These are phyloP conservation scores for Pythium volutum DNA, from an alignment of 352 stramenopile genomes.

Conservation along the genomic window DNA sequence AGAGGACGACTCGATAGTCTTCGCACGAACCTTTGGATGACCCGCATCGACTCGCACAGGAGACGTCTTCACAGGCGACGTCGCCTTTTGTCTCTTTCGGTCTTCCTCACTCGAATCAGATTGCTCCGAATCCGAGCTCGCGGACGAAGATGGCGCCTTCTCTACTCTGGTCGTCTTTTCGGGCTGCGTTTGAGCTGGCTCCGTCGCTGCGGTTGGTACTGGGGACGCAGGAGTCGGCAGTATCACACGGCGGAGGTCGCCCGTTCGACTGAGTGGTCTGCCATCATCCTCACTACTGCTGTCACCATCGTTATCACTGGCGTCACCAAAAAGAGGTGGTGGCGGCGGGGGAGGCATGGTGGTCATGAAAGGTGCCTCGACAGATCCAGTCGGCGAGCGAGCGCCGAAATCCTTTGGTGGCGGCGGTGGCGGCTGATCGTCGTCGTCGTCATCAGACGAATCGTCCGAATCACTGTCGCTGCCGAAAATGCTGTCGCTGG, in stretches of 20 bases:
- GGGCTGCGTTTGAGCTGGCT: neutral
- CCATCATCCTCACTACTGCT: constrained; percentile 35
- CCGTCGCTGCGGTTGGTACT: neutral
- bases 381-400: constrained; percentile 7
- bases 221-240: constrained; percentile 14
- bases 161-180: neutral
- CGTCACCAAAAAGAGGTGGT: constrained; percentile 34
- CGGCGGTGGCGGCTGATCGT: constrained; percentile 21
- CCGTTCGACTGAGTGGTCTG: constrained; percentile 5
- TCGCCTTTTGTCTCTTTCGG: neutral
- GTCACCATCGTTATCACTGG: constrained; percentile 47
- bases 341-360: constrained; percentile 22
- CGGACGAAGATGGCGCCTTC: constrained; percentile 5
- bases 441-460: constrained; percentile 39
- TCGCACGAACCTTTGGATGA: neutral
- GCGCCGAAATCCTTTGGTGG: constrained; percentile 5
- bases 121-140: constrained; percentile 10
- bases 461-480: constrained; percentile 64
- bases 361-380: neutral
- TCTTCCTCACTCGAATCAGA: constrained; percentile 10
- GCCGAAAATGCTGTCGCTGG: constrained; percentile 84
- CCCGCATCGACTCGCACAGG: neutral
- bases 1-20: neutral
- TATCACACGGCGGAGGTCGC: constrained; percentile 22
- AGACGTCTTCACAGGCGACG: neutral